Conservation (phyloP, 2,329 filamentous ascomycete species). For the Pseudocercospora fuligena region DNA sequence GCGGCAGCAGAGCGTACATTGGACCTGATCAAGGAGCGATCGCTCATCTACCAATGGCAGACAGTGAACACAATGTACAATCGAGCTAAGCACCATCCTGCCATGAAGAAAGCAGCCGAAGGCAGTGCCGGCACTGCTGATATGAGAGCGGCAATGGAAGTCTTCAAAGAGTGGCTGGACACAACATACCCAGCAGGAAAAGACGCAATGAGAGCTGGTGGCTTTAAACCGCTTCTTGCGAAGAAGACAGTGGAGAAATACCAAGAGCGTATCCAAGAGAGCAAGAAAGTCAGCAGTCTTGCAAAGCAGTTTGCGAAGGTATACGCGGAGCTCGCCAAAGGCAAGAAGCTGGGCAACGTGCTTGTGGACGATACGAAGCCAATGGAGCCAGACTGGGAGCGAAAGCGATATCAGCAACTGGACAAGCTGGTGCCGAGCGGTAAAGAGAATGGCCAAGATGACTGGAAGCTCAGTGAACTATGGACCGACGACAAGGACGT, state of each 20-base stretch:
- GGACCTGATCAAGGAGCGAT: slow-evolving; percentile 37
- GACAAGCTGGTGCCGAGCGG: slow-evolving; percentile 31
- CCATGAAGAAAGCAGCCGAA: slow-evolving; percentile 33
- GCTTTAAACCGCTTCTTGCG: slow-evolving; percentile 39
- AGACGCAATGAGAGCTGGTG: slow-evolving; percentile 30
- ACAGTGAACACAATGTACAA: slow-evolving; percentile 41
- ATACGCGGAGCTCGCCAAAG: slow-evolving; percentile 33
- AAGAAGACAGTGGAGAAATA: slow-evolving; percentile 33
- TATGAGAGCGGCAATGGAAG: slow-evolving; percentile 35
- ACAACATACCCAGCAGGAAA: slow-evolving; percentile 36
- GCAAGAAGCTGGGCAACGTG: slow-evolving; percentile 38
- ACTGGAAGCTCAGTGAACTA: slow-evolving; percentile 30
- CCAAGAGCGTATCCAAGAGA: slow-evolving; percentile 28
- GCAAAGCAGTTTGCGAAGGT: slow-evolving; percentile 33
- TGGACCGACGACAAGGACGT: slow-evolving; percentile 32
- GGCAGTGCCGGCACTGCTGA: slow-evolving; percentile 26
- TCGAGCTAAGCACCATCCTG: slow-evolving; percentile 37
- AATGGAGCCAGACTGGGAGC: slow-evolving; percentile 37
- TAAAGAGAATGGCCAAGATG: slow-evolving; percentile 27
- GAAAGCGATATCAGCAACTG: slow-evolving; percentile 33
- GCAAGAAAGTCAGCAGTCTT: slow-evolving; percentile 17
- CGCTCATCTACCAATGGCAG: slow-evolving; percentile 41
- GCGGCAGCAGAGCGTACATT: slow-evolving; percentile 35
- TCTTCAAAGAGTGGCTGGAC: slow-evolving; percentile 39
- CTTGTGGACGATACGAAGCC: slow-evolving; percentile 38